These are phyloP conservation scores for Pseudophaeomoniella oleicola DNA, from an alignment of 2,329 filamentous ascomycete genomes.

Conservation along the genomic window DNA sequence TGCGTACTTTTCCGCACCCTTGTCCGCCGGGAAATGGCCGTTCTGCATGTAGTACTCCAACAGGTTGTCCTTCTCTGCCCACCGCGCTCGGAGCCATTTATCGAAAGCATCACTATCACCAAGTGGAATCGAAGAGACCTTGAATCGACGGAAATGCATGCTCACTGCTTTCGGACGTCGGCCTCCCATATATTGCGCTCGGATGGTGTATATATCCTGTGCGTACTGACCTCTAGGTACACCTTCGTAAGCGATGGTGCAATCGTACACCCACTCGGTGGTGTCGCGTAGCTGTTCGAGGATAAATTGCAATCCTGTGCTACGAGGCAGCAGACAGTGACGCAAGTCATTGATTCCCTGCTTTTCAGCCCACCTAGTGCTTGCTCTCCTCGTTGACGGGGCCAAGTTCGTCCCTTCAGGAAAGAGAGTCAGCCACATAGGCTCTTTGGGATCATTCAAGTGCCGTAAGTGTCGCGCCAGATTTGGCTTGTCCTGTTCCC, in stretches of 20 bases:
- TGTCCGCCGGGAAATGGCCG: slow-evolving; percentile 57
- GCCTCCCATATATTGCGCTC: slow-evolving; percentile 67
- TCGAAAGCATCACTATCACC: slow-evolving; percentile 56
- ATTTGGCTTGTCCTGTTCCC: slow-evolving; percentile 64
- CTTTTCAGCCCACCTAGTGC: slow-evolving; percentile 63
- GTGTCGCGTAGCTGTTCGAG: slow-evolving; percentile 59
- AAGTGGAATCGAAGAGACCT: slow-evolving; percentile 58
- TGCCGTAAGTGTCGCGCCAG: slow-evolving; percentile 59
- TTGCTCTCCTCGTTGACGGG: slow-evolving; percentile 53
- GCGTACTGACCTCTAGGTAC: slow-evolving; percentile 47
- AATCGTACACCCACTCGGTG: slow-evolving; percentile 71
- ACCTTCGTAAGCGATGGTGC: slow-evolving; percentile 19
- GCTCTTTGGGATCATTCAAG: slow-evolving; percentile 47
- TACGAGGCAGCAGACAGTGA: slow-evolving; percentile 63
- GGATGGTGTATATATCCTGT: slow-evolving; percentile 65
- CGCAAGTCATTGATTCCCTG: slow-evolving; percentile 56
- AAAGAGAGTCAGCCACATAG: slow-evolving; percentile 84
- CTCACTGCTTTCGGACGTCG: slow-evolving; percentile 76
- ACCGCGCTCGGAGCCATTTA: slow-evolving; percentile 61
- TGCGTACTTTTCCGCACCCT: slow-evolving; percentile 33
- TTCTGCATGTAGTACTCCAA: slow-evolving; percentile 61
- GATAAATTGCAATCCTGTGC: slow-evolving; percentile 68
- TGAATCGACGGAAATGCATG: slow-evolving; percentile 76
- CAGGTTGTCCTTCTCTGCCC: slow-evolving; percentile 73
- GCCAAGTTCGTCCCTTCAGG: slow-evolving; percentile 79